Evolutionary conservation across 2,329 filamentous ascomycete genomes (phyloP), one percentile per base, ranked within the genome.

Genomic region (Apiospora hydei): DNA sequence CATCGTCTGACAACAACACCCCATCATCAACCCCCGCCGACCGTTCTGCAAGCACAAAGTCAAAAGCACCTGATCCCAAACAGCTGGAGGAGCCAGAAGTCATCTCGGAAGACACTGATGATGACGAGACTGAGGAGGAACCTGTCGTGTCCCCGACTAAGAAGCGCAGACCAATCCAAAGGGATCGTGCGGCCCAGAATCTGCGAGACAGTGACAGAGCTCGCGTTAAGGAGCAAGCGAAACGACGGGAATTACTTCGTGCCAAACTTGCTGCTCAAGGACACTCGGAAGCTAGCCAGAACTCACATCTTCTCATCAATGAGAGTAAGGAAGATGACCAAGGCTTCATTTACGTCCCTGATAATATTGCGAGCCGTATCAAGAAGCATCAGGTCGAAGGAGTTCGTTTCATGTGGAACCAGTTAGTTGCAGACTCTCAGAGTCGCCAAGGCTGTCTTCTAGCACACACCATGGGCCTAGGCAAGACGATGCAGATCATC

Each of bases 401-500:
- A 1, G 90, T 98, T 26, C 91, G 92, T 14, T 98, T 98, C 81
- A 89, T 98, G 85, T 98, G 95, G 94, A 91, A 94, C 75, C 92
- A 96, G 74, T 84, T 98, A 64, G 89, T 96, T 7, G 86, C 88
- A 44, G 88, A 91, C 71, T 80, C 84, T 1, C 83, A 86, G 4
- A 83, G 85, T 6, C 86, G 87, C 24, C 91, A 95, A 80, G 95
- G 95, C 2, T 97, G 94, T 78, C 86, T 97, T 16, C 85, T 98
- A 26, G 93, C 95, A 7, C 95, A 98, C 80, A 94, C 93, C 0
- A 98, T 98, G 95, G 95, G 95, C 1, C 83, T 98, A 2, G 95
- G 95, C 21, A 98, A 98, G 83, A 97, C 95, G 0, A 94, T 97
- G 91, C 95, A 98, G 83, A 89, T 94, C 7, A 94, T 98, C 72